Evolutionary conservation across 345 rosid species (phyloP).

Genomic region (Eutrema yunnanense): DNA sequence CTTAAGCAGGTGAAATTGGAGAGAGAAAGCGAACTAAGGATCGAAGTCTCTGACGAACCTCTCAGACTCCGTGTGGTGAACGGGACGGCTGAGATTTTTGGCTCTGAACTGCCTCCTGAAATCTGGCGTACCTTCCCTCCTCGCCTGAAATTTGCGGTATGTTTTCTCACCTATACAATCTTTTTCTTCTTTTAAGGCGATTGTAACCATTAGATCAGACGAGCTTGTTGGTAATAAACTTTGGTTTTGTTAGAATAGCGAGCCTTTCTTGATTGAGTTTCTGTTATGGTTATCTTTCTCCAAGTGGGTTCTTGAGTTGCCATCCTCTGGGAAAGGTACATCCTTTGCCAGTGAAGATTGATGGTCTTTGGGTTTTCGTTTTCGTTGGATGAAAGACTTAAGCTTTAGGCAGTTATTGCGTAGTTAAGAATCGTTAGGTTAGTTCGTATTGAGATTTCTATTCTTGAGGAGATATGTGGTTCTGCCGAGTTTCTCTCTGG

Average conservation of each 20-base stretch:
- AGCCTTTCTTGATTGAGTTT: too few relatives aligned
- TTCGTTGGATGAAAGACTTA: neutral
- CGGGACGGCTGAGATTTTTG: slow-evolving; percentile 87
- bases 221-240: neutral
- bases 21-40: slow-evolving; percentile 79
- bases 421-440: neutral
- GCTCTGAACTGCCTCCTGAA: slow-evolving; percentile 82
- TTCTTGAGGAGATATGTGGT: neutral
- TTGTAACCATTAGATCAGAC: neutral
- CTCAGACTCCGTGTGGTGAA: slow-evolving; percentile 68
- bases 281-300: neutral
- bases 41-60: slow-evolving; percentile 79
- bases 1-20: slow-evolving; percentile 77
- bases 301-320: neutral
- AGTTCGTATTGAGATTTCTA: neutral
- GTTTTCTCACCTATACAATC: neutral
- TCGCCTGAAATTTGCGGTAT: slow-evolving; percentile 76
- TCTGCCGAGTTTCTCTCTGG: neutral
- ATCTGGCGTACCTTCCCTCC: slow-evolving; percentile 88
- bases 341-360: neutral
- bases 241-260: too few relatives aligned
- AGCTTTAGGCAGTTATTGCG: neutral
- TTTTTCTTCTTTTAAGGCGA: neutral
- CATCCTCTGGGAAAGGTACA: neutral
- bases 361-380: neutral